These are phyloP conservation scores for Puccinia polysora DNA, from an alignment of 1,284 basidiomycete genomes.

Conservation along the genomic window DNA sequence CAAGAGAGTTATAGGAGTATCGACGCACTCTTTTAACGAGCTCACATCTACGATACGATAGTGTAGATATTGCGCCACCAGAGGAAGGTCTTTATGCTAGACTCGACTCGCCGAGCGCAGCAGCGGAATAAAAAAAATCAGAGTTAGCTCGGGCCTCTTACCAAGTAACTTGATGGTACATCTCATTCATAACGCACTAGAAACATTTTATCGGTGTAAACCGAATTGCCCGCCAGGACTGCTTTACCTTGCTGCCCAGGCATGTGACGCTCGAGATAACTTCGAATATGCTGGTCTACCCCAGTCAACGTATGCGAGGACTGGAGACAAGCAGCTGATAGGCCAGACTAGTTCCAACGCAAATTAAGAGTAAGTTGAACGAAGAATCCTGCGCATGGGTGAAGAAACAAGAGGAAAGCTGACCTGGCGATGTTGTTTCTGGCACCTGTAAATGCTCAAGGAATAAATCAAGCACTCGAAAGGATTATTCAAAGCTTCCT, in stretches of 20 bases:
- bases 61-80: slow-evolving; percentile 31
- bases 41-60: slow-evolving; percentile 41
- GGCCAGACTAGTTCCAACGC: slow-evolving; percentile 16
- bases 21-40: slow-evolving; percentile 35
- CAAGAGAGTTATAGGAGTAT: not conserved
- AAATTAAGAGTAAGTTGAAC: not conserved
- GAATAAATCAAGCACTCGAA: not conserved
- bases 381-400: not conserved
- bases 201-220: slow-evolving; percentile 53
- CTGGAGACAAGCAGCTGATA: slow-evolving; percentile 15
- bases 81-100: slow-evolving; percentile 35
- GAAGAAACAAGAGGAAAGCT: not conserved
- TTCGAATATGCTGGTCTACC: slow-evolving; percentile 19
- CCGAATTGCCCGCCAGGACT: slow-evolving; percentile 51
- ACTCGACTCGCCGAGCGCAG: too few species aligned
- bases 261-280: slow-evolving; percentile 46
- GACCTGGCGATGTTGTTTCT: slow-evolving; percentile 37
- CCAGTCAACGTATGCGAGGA: slow-evolving; percentile 44
- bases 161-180: too few species aligned
- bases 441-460: slow-evolving; percentile 12
- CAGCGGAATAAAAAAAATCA: too few species aligned
- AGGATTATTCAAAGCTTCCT: not conserved
- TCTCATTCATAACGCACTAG: slow-evolving; percentile 48
- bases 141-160: too few species aligned
- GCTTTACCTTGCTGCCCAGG: slow-evolving; percentile 44